Base-by-base conservation (phyloP, 2,329 filamentous ascomycete genomes). In the Penicillium sclerotiorum region DNA sequence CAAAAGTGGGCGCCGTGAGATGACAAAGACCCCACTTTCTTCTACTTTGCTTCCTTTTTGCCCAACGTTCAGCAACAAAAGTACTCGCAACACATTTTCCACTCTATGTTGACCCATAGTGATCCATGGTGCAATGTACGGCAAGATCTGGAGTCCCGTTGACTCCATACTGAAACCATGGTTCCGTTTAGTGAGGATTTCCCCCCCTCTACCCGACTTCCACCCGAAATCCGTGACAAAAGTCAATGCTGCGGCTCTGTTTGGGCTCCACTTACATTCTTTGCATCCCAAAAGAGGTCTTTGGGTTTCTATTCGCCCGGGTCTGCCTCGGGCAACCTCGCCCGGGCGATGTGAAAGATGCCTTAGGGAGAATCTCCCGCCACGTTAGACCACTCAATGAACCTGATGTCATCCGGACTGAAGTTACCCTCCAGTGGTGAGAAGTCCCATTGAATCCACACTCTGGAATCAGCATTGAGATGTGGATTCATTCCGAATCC, bases 231-330 rank as follows among this genome's bases (percentile, higher is more conserved):
- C 25, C 13, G 17, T 8, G 21, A 40, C 21, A 8, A 44, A 33
- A 44, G 28, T 44, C 41, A 36, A 44, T 44, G 23, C 41, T 44
- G 41, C 28, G 41, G 41, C 41, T 44, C 41, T 44, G 30, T 18
- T 20, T 21, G 17, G 28, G 18, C 20, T 44, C 41, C 41, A 44
- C 30, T 44, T 21, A 17, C 3, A 28, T 30, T n/a, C 36, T 38
- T 15, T 17, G n/a, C n/a, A 18, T n/a, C n/a, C n/a, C n/a, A n/a
- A n/a, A n/a, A n/a, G n/a, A n/a, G n/a, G 12, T 9, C n/a, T 17
- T 36, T 36, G 4, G n/a, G 6, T 18, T 17, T 36, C 20, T 17
- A 38, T 38, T 32, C 25, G 25, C 39, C 39, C 39, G 39, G 39
- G 39, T 32, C 15, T 12, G 22, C 8, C 36, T 36, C 15, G 39